Evolutionary conservation across 192 early-diverging fungal genomes (phyloP).

Genomic region (Lobosporangium transversale): DNA sequence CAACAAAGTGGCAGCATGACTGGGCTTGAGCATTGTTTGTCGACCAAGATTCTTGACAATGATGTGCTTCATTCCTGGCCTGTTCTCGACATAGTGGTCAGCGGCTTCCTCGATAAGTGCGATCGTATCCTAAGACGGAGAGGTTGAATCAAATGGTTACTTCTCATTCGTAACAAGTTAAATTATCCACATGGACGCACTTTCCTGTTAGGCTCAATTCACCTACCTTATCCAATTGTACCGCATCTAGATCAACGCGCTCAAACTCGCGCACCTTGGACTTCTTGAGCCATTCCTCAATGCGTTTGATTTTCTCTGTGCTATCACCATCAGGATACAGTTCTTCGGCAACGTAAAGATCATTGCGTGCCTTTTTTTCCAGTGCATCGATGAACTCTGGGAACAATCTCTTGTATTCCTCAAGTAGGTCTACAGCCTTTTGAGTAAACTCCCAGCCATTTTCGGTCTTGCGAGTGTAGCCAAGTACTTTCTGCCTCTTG

Average conservation of each 20-base stretch:
- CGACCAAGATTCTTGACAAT: constrained; percentile 61
- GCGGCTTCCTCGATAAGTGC: constrained; percentile 66
- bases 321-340: constrained; percentile 63
- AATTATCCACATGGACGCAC: too few relatives aligned
- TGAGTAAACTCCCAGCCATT: constrained; percentile 88
- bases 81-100: constrained; percentile 53
- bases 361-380: constrained; percentile 52
- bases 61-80: constrained; percentile 54
- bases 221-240: constrained; percentile 71
- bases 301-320: constrained; percentile 57
- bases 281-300: constrained; percentile 74
- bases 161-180: too few relatives aligned
- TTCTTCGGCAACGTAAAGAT: constrained; percentile 70
- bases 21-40: constrained; percentile 79
- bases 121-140: constrained; percentile 60
- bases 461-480: constrained; percentile 83
- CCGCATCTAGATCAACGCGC: constrained; percentile 67
- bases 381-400: constrained; percentile 64
- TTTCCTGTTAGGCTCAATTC: too few relatives aligned
- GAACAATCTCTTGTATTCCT: constrained; percentile 71
- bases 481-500: constrained; percentile 86
- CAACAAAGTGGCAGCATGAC: constrained; percentile 77
- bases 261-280: constrained; percentile 72
- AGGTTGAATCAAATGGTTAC: background rate
- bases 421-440: constrained; percentile 79